Conservation (phyloP, 345 rosid species). For the Aquilaria sinensis region DNA sequence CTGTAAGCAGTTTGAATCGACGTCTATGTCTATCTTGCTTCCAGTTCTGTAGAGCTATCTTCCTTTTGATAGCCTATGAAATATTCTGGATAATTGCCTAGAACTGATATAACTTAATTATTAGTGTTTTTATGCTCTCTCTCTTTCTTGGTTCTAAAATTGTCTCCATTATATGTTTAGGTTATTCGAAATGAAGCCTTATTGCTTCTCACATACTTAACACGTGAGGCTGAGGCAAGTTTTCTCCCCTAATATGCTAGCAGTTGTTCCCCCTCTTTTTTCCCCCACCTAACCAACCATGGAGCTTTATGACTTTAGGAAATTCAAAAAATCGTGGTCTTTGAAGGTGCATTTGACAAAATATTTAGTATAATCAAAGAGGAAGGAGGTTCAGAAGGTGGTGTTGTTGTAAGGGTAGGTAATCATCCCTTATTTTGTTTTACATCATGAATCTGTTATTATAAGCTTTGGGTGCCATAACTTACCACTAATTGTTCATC, state of each 20-base stretch:
- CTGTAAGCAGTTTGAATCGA: background rate
- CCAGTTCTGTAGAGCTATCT: background rate
- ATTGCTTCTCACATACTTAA: constrained; percentile 79
- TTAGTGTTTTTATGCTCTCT: background rate
- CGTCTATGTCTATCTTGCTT: background rate
- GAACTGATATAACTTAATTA: no score
- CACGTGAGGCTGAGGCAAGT: constrained; percentile 85
- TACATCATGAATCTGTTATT: background rate
- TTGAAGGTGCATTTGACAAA: constrained; percentile 93
- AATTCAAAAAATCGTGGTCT: constrained; percentile 92
- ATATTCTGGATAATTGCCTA: background rate
- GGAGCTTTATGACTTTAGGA: constrained; percentile 39
- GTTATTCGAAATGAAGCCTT: constrained; percentile 89
- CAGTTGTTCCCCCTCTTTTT: background rate
- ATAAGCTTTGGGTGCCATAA: no score
- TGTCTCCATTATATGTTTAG: constrained; percentile 18
- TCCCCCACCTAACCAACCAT: constrained; percentile 7
- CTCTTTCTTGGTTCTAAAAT: constrained; percentile 2
- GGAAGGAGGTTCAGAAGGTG: constrained; percentile 95
- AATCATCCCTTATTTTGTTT: background rate
- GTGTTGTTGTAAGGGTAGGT: constrained; percentile 88
- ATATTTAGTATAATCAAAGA: constrained; percentile 81
- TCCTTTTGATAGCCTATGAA: background rate
- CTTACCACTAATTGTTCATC: no score
- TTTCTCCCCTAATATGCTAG: background rate